Conservation (phyloP, 129 eudicot species). For the Cynara cardunculus region DNA sequence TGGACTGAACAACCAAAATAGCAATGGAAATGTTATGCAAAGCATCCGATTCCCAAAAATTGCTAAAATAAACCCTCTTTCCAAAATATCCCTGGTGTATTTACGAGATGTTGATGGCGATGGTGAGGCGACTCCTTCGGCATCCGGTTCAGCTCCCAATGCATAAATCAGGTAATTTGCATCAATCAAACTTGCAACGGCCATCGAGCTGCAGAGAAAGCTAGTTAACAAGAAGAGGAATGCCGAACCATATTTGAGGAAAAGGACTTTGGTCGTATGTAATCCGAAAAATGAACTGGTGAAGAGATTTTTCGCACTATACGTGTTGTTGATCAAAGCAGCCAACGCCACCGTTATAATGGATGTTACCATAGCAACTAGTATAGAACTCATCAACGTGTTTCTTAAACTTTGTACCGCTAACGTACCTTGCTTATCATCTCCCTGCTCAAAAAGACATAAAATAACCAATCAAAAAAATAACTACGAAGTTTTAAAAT, state of each 20-base stretch:
- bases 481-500: neutral
- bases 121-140: constrained; percentile 19
- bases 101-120: constrained; percentile 23
- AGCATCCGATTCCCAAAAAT: constrained; percentile 69
- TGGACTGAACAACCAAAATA: constrained; percentile 85
- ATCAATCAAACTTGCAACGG: constrained; percentile 59
- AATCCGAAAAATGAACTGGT: constrained; percentile 44
- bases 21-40: constrained; percentile 53
- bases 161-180: constrained; percentile 80
- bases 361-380: constrained; percentile 60
- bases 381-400: constrained; percentile 65
- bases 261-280: constrained; percentile 45
- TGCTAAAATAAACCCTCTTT: constrained; percentile 71
- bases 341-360: constrained; percentile 49
- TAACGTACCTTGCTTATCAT: constrained; percentile 61
- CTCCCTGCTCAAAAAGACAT: constrained; percentile 43
- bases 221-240: constrained; percentile 60
- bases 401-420: constrained; percentile 92
- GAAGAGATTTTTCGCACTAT: constrained; percentile 49
- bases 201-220: constrained; percentile 86
- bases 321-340: constrained; percentile 66
- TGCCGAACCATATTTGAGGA: constrained; percentile 63
- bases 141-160: constrained; percentile 36
- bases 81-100: constrained; percentile 53
- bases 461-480: neutral